A percentile compares a stretch with the other conserved stretches of the same genome.
Conservation (phyloP, 1,284 basidiomycete species). For the Cryptococcus sp. region DNA sequence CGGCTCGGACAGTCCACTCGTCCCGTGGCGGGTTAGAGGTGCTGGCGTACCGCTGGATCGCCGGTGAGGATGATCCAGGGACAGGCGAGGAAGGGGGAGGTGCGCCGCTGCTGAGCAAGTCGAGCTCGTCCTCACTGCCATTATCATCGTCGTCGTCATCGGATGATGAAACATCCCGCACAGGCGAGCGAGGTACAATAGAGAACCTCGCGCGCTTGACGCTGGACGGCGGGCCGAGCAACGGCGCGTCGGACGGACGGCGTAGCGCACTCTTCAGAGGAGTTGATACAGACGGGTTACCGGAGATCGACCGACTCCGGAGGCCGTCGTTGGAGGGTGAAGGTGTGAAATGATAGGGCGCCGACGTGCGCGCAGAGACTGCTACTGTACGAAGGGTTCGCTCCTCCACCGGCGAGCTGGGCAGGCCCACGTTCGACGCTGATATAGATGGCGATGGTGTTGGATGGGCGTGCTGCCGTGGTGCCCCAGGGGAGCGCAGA, state of each 20-base stretch:
- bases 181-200: slow-evolving; percentile 17
- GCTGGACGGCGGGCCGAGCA: slow-evolving; percentile 2
- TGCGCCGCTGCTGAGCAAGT: background rate
- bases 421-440: background rate
- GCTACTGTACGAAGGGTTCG: background rate
- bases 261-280: slow-evolving; percentile 16
- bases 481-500: background rate
- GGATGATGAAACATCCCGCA: slow-evolving; percentile 7
- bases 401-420: background rate
- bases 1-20: slow-evolving; percentile 24
- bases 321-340: slow-evolving; percentile 14
- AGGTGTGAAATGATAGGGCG: slow-evolving; percentile 12
- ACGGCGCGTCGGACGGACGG: slow-evolving; percentile 10
- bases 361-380: background rate
- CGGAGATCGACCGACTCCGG: slow-evolving; percentile 13
- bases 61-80: slow-evolving; percentile 2
- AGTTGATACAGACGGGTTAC: slow-evolving; percentile 5
- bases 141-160: slow-evolving; percentile 7
- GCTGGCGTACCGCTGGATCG: background rate
- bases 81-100: background rate
- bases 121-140: slow-evolving; percentile 10
- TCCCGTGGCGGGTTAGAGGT: slow-evolving; percentile 13
- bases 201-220: slow-evolving; percentile 25
- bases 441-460: slow-evolving; percentile 20
- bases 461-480: slow-evolving; percentile 6